Base-by-base conservation (phyloP, 2,329 filamentous ascomycete genomes). In the Trichoderma sp. region DNA sequence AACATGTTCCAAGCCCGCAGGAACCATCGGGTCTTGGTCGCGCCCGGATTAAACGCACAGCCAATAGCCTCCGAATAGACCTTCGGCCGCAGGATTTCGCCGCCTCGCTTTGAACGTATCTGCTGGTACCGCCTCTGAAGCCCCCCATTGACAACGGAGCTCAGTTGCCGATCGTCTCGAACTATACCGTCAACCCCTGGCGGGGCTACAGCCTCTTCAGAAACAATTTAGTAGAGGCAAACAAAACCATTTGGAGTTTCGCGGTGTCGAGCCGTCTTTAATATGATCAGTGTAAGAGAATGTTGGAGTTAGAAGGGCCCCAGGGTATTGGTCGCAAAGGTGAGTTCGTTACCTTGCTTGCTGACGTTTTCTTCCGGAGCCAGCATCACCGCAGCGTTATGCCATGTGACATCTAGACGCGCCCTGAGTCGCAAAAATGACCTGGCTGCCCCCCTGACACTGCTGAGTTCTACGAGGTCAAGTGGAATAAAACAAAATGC, bases 51-150 rank as follows among this genome's bases (percentile, higher is more conserved):
- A 10, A 57, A 57, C 6, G 41, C 55, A 3, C 55, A 57, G 55
- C 55, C 45, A 9, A 17, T 45, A 17, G 45, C 45, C 4, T 30
- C 55, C 3, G 41, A 41, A 21, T 57, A 17, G 9, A 14, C 21
- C 55, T 57, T 45, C 55, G 12, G 55, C 21, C 19, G 55, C 55
- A 1, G 45, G 41, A 30, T 45, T 57, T 57, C 15, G 24, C 55
- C n/a, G 55, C 55, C 55, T 57, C 45, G 55, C 55, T 57, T 28
- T 57, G 55, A 10, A 44, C 45, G 41, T 57, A 57, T 30, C 55
- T 30, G 5, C 2, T 7, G 2, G 55, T 57, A 28, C 55, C 41
- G 17, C 55, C 55, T 30, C 30, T 45, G 12, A 57, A 57, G 41
- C 55, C 55, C 55, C 24, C 41, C 19, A 19, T 45, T 45, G 19